These are phyloP conservation scores for Sclerotinia sclerotiorum DNA, from an alignment of 2,329 filamentous ascomycete genomes.

Conservation along the genomic window DNA sequence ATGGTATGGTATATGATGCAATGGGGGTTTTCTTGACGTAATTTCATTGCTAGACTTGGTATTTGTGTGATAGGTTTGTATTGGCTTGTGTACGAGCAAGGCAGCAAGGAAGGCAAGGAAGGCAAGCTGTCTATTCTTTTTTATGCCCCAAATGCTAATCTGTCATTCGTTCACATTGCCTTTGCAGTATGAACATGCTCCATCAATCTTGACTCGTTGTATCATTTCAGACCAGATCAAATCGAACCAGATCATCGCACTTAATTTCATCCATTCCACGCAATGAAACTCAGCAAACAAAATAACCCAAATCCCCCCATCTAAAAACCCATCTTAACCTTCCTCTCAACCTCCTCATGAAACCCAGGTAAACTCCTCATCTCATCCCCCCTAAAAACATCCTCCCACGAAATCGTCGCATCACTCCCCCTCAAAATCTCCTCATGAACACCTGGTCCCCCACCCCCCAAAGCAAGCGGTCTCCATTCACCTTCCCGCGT, in stretches of 20 bases:
- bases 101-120: not conserved
- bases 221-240: not conserved
- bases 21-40: not conserved
- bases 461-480: constrained; percentile 65
- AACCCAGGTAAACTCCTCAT: constrained; percentile 68
- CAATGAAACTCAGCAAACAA: constrained; percentile 4
- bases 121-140: not conserved
- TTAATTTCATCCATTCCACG: no score
- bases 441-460: constrained; percentile 65
- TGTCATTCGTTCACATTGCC: not conserved
- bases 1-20: not conserved
- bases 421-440: constrained; percentile 85
- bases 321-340: constrained; percentile 68
- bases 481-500: constrained; percentile 77
- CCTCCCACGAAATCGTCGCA: constrained; percentile 82
- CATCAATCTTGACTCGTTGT: not conserved
- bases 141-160: not conserved
- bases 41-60: not conserved
- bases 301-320: constrained; percentile 1
- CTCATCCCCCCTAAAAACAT: constrained; percentile 82
- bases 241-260: not conserved
- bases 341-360: constrained; percentile 92
- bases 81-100: not conserved
- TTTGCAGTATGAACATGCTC: not conserved
- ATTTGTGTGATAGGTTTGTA: not conserved